These are phyloP conservation scores for Galeopsis tetrahit DNA, from an alignment of 257 asterid species.

Conservation along the genomic window DNA sequence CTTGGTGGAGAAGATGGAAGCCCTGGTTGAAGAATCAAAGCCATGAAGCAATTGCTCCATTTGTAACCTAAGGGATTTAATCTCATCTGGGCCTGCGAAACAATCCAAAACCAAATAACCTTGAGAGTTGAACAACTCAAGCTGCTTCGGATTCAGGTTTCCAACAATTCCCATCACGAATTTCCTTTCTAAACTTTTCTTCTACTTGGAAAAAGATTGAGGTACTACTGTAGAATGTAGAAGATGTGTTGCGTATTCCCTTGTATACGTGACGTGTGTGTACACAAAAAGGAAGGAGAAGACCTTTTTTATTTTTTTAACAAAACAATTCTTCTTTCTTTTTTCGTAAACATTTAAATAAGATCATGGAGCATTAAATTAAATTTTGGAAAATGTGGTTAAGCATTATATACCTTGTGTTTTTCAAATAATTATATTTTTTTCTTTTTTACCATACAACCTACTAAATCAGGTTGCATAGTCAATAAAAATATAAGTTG, in stretches of 20 bases:
- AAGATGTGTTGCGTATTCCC: background rate
- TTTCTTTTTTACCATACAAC: too few species aligned
- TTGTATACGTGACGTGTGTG: too few species aligned
- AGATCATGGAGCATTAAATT: too few species aligned
- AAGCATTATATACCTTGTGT: too few species aligned
- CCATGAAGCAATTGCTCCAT: conserved; percentile 75
- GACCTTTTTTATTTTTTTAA: too few species aligned
- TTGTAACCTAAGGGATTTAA: conserved; percentile 58
- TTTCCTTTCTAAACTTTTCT: background rate
- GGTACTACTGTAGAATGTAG: background rate
- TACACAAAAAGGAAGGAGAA: too few species aligned
- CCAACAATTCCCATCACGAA: conserved; percentile 43
- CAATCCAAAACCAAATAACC: conserved; percentile 88
- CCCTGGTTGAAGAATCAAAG: conserved; percentile 64
- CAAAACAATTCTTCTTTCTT: too few species aligned
- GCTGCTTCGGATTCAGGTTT: conserved; percentile 40
- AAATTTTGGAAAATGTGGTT: too few species aligned
- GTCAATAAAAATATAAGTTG: too few species aligned
- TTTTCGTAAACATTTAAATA: too few species aligned
- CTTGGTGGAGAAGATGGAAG: conserved; percentile 85
- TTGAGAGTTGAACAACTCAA: conserved; percentile 48
- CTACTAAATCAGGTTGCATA: too few species aligned
- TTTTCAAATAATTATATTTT: too few species aligned
- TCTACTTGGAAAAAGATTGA: background rate
- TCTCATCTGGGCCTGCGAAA: conserved; percentile 67